Percentiles rank a stretch among this genome's conserved stretches.
Conservation (phyloP, 371 early-diverging fungal species). For the Parasitella parasitica region DNA sequence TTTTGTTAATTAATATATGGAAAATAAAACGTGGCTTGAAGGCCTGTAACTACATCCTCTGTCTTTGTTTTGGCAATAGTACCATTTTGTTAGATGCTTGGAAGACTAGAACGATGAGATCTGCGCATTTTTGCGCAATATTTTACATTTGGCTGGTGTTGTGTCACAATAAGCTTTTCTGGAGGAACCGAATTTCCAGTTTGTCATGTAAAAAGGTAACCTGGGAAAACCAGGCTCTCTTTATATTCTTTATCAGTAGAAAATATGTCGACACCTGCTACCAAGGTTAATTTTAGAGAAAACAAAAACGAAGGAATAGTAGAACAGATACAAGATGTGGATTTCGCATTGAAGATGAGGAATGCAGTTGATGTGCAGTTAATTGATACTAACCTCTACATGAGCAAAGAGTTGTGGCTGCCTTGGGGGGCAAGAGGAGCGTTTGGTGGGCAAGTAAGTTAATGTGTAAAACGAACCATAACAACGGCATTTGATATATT, state of each 20-base stretch:
- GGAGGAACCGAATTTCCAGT: background rate
- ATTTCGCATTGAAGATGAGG: constrained; percentile 11
- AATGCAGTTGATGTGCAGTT: constrained; percentile 20
- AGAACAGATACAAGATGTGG: background rate
- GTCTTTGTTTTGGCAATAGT: no score
- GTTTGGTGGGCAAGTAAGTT: constrained; percentile 63
- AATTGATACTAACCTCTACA: constrained; percentile 71
- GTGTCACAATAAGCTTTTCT: background rate
- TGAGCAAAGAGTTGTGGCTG: constrained; percentile 73
- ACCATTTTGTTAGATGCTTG: background rate
- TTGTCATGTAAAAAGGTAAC: background rate
- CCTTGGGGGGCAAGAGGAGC: constrained; percentile 84
- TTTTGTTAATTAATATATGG: no score
- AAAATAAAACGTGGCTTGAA: no score
- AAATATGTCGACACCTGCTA: background rate
- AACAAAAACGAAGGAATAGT: background rate
- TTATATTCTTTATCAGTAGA: no score
- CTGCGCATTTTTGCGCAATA: no score
- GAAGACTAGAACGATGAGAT: no score
- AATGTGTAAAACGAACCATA: no score
- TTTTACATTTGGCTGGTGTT: background rate
- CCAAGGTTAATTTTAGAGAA: background rate
- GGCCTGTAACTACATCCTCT: no score
- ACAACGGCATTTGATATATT: no score
- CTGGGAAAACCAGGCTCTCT: background rate